These are phyloP conservation scores for Saccharomycopsis synnaedendra DNA, from an alignment of 805 yeast species.

Conservation along the genomic window DNA sequence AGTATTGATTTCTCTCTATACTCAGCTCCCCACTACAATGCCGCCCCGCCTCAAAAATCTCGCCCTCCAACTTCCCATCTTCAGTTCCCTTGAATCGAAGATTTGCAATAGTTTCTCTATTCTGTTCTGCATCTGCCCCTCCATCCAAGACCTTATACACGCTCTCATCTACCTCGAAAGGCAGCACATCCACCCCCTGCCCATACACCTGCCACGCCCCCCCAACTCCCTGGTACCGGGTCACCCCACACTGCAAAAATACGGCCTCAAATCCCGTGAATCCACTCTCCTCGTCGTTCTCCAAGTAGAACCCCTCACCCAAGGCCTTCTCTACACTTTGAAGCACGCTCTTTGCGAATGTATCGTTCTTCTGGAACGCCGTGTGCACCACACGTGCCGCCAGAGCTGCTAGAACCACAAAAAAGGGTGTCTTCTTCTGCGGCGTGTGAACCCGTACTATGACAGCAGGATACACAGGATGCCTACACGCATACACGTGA, in stretches of 20 bases:
- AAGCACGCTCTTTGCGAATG: conserved; percentile 29
- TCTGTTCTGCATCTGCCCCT: conserved; percentile 19
- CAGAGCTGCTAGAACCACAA: conserved; percentile 54
- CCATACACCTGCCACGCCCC: conserved; percentile 75
- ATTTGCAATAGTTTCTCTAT: conserved; percentile 32
- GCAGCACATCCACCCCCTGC: conserved; percentile 51
- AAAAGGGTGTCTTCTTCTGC: conserved; percentile 57
- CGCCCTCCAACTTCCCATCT: conserved; percentile 29
- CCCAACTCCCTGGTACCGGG: conserved; percentile 47
- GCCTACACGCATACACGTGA: conserved; percentile 58
- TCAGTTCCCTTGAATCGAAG: conserved; percentile 51
- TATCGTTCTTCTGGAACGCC: conserved; percentile 20
- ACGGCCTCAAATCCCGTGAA: conserved; percentile 33
- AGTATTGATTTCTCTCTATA: conserved; percentile 35
- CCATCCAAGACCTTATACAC: conserved; percentile 6
- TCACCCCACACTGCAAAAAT: conserved; percentile 47
- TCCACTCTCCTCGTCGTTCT: conserved; percentile 22
- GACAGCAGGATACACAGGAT: conserved; percentile 49
- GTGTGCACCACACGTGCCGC: conserved; percentile 54
- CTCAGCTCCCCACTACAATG: background rate
- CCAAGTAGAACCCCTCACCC: conserved; percentile 21
- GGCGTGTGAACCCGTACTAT: conserved; percentile 59
- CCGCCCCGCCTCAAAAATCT: conserved; percentile 6
- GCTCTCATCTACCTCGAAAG: conserved; percentile 30
- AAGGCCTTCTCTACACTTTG: conserved; percentile 50